Evolutionary conservation across 805 yeast species (phyloP), one percentile per base, ranked within the genome.

Genomic region (Saturnispora besseyi): DNA sequence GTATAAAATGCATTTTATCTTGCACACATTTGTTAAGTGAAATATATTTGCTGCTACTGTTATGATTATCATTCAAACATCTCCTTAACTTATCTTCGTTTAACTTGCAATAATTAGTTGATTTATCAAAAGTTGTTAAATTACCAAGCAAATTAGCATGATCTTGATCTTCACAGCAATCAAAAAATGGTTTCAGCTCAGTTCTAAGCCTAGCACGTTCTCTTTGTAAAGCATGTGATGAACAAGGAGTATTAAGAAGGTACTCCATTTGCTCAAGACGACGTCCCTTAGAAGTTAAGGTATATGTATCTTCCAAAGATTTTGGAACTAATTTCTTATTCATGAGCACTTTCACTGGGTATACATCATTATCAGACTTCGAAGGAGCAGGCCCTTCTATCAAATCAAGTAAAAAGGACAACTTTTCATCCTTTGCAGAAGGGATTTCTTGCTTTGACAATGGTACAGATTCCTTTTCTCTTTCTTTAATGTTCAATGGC

Each of bases 1-100:
- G 82, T n/a, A 78, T 67, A 56, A 71, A 77, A 61, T 79, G 84
- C 48, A 74, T 73, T 49, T 72, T 73, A 18, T 55, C 56, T 41
- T 57, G 63, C 18, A 68, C 44, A 51, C 71, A 67, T 48, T 59
- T 55, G 21, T 59, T 56, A 63, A 74, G 30, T 6, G 47, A 56
- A 6, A 40, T 24, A 40, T 48, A 56, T 32, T 45, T 34, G 31
- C 32, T 12, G 37, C 24, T 15, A 32, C 24, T 49, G 15, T 49
- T 44, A 8, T 49, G 33, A 8, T 37, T 47, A 12, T 47, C 41
- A n/a, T 44, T 26, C 13, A 48, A 30, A 4, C 41, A n/a, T 32
- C 41, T 59, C 32, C 59, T 56, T 26, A 62, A 40, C 33, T 58
- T 58, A 1, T 66, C 53, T n/a, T 50, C 54, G n/a, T 60, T 56